Evolutionary conservation across 352 stramenopile species (phyloP), one percentile per base, ranked within the genome.

Genomic region (Phytophthora rubi): DNA sequence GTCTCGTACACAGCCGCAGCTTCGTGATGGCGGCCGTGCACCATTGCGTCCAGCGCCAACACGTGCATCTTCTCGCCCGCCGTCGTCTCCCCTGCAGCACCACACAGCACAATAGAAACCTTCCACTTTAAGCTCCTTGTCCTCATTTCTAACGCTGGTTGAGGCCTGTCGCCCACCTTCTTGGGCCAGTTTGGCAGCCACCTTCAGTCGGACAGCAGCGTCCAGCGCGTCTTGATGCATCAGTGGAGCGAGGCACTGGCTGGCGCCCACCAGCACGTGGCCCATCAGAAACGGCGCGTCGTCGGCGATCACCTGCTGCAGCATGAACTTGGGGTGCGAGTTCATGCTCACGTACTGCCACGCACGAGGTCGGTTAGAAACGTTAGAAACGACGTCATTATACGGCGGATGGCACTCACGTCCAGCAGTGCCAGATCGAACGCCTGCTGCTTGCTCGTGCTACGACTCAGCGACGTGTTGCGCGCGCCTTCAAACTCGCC

Each of bases 261-360:
- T 96, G 10, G 85, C 75, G 21, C 80, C 87, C 4, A 96, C 86
- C 13, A 96, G 87, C 55, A 95, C 84, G 51, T 94, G 87, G 48
- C 87, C 89, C 87, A 96, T 96, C 30, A 96, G 69, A 59, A 94
- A 94, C 16, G 75, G 45, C n/a, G 52, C 66, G 47, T 92, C 80
- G 26, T 89, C 77, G 7, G 75, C 73, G 39, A 96, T 57, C 30
- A 92, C 77, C 73, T 91, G 79, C 26, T 89, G 80, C 54, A 94
- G 67, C 74, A 90, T 83, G 61, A 86, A 81, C 69, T 92, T 91
- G 15, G 86, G 86, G 63, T 92, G 80, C 58, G 82, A 77, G 45
- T 93, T 94, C 86, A 94, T 93, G 37, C 80, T 78, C 33, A 91
- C 86, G 62, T 91, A 94, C 85, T 94, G 18, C 32, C 49, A 54